Percentiles rank a stretch among this genome's conserved stretches.
phyloP scores from a whole-genome alignment of 176 grass and related monocot species.

The Oropetium thomaeum region DNA sequence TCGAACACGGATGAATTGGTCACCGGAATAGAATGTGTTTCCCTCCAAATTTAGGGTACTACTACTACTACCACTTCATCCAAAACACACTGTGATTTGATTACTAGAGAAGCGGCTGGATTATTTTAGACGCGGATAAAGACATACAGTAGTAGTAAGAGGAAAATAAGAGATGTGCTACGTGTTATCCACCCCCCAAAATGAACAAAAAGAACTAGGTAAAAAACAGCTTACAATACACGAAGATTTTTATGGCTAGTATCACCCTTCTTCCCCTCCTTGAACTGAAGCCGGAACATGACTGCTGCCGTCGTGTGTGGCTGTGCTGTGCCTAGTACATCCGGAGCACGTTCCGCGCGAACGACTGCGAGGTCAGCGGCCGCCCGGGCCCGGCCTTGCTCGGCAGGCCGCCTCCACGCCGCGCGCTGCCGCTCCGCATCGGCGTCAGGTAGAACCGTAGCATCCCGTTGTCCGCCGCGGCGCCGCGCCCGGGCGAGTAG shows the following conservation, averaged over 20 bases:
- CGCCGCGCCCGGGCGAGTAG: slow-evolving; percentile 65
- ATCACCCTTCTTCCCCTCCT: neutral
- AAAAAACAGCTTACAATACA: slow-evolving; percentile 39
- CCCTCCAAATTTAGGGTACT: neutral
- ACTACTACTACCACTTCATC: neutral
- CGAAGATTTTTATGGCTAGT: slow-evolving; percentile 38
- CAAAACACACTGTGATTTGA: neutral
- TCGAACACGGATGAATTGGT: neutral
- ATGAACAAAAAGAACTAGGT: slow-evolving; percentile 28
- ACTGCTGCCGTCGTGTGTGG: neutral
- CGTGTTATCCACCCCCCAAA: slow-evolving; percentile 51
- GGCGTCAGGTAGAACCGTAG: slow-evolving; percentile 95
- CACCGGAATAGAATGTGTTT: slow-evolving; percentile 2
- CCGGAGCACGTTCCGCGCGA: slow-evolving; percentile 76
- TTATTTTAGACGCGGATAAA: neutral
- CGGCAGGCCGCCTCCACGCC: slow-evolving; percentile 46
- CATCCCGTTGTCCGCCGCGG: slow-evolving; percentile 61
- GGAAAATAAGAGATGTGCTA: slow-evolving; percentile 37
- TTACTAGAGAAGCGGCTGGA: neutral
- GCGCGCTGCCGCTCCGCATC: slow-evolving; percentile 55
- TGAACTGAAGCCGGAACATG: neutral
- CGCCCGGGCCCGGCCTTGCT: slow-evolving; percentile 57
- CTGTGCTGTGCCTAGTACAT: slow-evolving; percentile 52
- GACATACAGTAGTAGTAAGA: neutral
- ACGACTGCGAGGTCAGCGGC: slow-evolving; percentile 64